Base-by-base conservation (phyloP, 2,329 filamentous ascomycete genomes). In the Pseudogymnoascus sp. region DNA sequence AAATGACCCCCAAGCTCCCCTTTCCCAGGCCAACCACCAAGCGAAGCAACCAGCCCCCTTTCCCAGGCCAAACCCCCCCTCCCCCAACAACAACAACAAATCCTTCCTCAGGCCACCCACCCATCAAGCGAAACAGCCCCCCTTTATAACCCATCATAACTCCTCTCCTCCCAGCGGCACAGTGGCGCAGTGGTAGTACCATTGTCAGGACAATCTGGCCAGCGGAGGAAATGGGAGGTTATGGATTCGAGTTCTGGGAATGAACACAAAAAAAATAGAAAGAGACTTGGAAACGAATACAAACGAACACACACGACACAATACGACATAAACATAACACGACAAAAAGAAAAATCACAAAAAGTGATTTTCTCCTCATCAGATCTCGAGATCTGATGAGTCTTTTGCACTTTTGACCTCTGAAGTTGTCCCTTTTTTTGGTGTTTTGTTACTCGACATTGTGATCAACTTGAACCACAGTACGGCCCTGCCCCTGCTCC, bases 131-230 rank as follows among this genome's bases (percentile, higher is more conserved):
- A 48, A 28, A 5, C 5, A 8, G 5, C 23, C 23, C 12, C 41
- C 19, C n/a, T 10, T 45, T 23, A 48, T 48, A 48, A 30, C 10
- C n/a, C 23, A 2, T 9, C 9, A 18, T 52, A 52, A 30, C 2
- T 9, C 23, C 41, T 6, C n/a, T 3, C 41, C n/a, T 52, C 41
- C 23, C n/a, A 52, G 23, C 23, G 23, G 41, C 41, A 52, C 41
- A 52, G 41, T 52, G 41, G 41, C 41, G 41, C 41, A 48, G 41
- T 48, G 41, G 41, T 52, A 52, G 41, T 30, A 52, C 41, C 41
- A 52, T 23, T 52, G 41, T 52, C 41, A 18, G 41, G n/a, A 52
- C 41, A 52, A 52, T 52, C 41, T 52, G 41, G 41, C 41, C 41
- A 52, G 41, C 41, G 41, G 23, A 52, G 41, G 41, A 30, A 28